Evolutionary conservation across 768 basidiomycete genomes (phyloP), one percentile per base, ranked within the genome.

Genomic region (Suillus placidus): DNA sequence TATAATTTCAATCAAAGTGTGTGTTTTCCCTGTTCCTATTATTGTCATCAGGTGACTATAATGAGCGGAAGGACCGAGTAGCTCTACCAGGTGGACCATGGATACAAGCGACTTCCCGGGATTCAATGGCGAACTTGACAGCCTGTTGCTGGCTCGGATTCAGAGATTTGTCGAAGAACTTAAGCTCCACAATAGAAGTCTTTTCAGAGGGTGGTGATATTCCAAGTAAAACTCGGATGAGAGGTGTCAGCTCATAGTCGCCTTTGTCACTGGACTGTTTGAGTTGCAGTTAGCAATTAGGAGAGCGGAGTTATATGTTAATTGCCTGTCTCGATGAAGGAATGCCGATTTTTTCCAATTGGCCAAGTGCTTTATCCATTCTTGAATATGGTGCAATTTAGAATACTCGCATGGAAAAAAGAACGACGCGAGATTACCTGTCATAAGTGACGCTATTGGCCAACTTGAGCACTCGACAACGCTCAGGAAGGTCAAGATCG

Each of bases 381-480:
- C 95, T 94, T 32, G 52, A 32, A 45, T 37, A 32, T 42, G 47
- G 13, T 43, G 9, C 23, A 47, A 3, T 34, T 51, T 13, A 63
- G 61, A 43, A 52, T 16, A 35, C 30, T 42, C 8, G 16, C 26
- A 32, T 30, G 23, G 3, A n/a, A 32, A 51, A 38, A 47, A 34
- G 26, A 37, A 18, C 18, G 20, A 8, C 23, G 12, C n/a, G 34
- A n/a, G n/a, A 34, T 23, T 42, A 55, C 51, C 35, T 61, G 71
- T 95, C 94, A 74, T 92, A 95, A 0, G 96, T 99, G 18, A 93
- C 88, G 63, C 89, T 94, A 70, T 98, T 98, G 14, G 95, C 95
- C 2, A 97, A 82, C 73, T 98, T 98, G 61, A 98, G 74, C 60
- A 95, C 79, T 20, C 93, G 83, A 77, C 94, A 93, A 60, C 91